Conservation (phyloP, 306 rosid species). For the Delonix regia region DNA sequence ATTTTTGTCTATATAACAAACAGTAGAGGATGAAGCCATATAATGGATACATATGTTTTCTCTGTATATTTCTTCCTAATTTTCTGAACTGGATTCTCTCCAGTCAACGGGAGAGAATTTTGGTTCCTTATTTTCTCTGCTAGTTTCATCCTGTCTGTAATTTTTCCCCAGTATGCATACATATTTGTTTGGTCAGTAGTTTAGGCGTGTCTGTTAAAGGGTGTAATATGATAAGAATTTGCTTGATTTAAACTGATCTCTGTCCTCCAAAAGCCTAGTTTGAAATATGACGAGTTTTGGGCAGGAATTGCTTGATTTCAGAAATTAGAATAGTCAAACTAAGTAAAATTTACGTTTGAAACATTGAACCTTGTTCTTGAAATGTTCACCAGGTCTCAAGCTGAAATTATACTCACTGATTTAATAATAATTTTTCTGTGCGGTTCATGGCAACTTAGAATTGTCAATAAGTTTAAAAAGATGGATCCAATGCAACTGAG, state of each 20-base stretch:
- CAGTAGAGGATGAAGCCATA: not conserved
- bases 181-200: conserved; percentile 5
- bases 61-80: not conserved
- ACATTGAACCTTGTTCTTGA: conserved; percentile 1
- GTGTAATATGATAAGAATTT: not conserved
- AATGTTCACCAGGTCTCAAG: conserved; percentile 12
- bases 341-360: not conserved
- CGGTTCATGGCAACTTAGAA: not conserved
- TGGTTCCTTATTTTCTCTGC: not conserved
- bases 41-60: conserved; percentile 1
- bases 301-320: conserved; percentile 3
- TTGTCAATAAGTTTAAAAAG: not conserved
- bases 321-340: not conserved
- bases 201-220: conserved; percentile 3
- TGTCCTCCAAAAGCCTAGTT: not conserved
- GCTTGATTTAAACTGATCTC: not conserved
- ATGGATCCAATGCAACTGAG: conserved; percentile 12
- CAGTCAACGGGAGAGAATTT: no score
- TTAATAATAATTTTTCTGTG: conserved; percentile 17
- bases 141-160: not conserved
- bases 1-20: conserved; percentile 26
- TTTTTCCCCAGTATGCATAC: not conserved
- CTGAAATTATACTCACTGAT: not conserved
- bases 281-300: not conserved
- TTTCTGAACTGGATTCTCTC: no score